A percentile compares a stretch with the other conserved stretches of the same genome.
Conservation (phyloP, 75 land plant genomes). For the Selaginella moellendorffii region DNA sequence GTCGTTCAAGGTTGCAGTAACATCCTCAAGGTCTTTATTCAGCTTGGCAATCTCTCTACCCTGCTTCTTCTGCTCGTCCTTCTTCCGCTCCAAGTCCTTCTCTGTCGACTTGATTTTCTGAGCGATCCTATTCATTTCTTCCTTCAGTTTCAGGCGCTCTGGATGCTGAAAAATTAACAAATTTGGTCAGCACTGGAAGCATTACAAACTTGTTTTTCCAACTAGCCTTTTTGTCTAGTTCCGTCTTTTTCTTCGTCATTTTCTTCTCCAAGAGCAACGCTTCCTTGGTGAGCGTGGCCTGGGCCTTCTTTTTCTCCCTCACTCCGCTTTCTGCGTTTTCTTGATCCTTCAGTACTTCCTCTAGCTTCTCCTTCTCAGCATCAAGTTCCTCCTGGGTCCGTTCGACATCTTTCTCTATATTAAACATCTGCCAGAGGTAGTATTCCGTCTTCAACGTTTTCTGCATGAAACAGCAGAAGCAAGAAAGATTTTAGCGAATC, state of each 20-base stretch:
- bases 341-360: slow-evolving; percentile 32
- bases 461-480: slow-evolving; percentile 29
- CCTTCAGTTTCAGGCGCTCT: slow-evolving; percentile 70
- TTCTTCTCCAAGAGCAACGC: slow-evolving; percentile 45
- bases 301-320: slow-evolving; percentile 53
- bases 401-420: slow-evolving; percentile 57
- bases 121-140: slow-evolving; percentile 58
- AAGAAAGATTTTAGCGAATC: not conserved
- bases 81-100: slow-evolving; percentile 75
- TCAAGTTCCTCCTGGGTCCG: slow-evolving; percentile 53
- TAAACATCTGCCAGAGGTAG: slow-evolving; percentile 70
- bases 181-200: not conserved
- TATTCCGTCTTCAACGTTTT: slow-evolving; percentile 76
- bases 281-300: slow-evolving; percentile 50
- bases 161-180: slow-evolving; percentile 48
- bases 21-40: slow-evolving; percentile 48
- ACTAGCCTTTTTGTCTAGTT: slow-evolving; percentile 76
- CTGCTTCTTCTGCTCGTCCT: slow-evolving; percentile 67
- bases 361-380: slow-evolving; percentile 35
- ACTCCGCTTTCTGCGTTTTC: slow-evolving; percentile 39
- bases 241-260: slow-evolving; percentile 50
- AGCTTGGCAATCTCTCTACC: slow-evolving; percentile 54
- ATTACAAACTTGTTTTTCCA: not conserved
- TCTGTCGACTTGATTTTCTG: slow-evolving; percentile 71
- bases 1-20: slow-evolving; percentile 34